Evolutionary conservation across 2,329 filamentous ascomycete species (phyloP), one percentile per base, ranked within the genome.

Genomic region (Lachnellula willkommii): DNA sequence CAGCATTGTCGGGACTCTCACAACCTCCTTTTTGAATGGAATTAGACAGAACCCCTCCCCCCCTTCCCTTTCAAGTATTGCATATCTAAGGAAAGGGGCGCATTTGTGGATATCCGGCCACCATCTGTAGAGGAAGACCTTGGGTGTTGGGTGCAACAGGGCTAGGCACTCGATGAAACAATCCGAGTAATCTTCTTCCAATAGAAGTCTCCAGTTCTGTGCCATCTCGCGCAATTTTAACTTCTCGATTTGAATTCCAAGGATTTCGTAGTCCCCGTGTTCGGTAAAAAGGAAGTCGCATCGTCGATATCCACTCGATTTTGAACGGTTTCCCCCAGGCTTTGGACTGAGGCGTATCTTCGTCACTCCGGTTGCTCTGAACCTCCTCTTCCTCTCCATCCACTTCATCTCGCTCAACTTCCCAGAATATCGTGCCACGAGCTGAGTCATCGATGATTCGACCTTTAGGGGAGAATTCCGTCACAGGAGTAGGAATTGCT

Each of bases 371-470:
- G 51, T 68, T 67, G 57, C 74, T 77, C 32, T 56, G 52, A 7
- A 35, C 58, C 20, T 65, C 77, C n/a, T 79, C 79, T 20, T 74
- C 74, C 8, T 73, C 77, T 5, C 68, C 68, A 17, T 75, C 74
- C 11, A 69, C 66, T 1, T 84, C 84, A 0, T 82, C 81, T 35
- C 77, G 72, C 50, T 93, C 87, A 6, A 87, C 86, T 70, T 97
- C 93, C 93, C 93, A 97, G 67, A 97, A 97, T 42, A 96, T 96
- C 0, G 92, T 96, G 0, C 93, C 93, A n/a, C 93, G 82, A 0
- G 90, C 88, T 4, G 89, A 92, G 69, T 97, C 93, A 66, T 96
- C 90, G 47, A 96, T 93, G 56, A 97, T 95, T 53, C 85, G 84
- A 24, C 93, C 93, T 66, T 82, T 87, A 0, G 92, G 92, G 2